Conservation (phyloP, 176 grass and related monocot species). For the Musa troglodytarum region DNA sequence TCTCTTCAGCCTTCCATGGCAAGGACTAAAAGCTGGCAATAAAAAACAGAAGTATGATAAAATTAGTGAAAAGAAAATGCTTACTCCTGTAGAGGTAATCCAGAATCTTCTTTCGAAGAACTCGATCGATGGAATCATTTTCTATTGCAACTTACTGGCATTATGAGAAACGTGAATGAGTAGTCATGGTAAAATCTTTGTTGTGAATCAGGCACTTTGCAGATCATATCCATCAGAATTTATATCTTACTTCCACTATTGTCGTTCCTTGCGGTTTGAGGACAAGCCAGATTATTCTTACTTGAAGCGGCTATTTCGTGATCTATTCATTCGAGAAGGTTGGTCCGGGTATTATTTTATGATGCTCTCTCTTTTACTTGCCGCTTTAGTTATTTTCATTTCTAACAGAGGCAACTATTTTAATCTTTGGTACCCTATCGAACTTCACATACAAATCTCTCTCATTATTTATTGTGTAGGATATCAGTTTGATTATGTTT, state of each 20-base stretch:
- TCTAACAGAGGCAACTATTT: background rate
- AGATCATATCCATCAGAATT: slow-evolving; percentile 69
- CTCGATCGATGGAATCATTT: background rate
- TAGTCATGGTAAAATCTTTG: background rate
- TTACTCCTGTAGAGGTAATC: slow-evolving; percentile 70
- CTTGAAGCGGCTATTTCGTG: slow-evolving; percentile 57
- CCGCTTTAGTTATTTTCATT: background rate
- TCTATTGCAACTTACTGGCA: background rate
- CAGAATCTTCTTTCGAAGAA: background rate
- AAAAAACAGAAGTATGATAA: slow-evolving; percentile 89
- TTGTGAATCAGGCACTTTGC: slow-evolving; percentile 45
- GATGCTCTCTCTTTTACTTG: background rate
- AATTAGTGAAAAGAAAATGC: slow-evolving; percentile 90
- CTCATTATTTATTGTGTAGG: slow-evolving; percentile 26
- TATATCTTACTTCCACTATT: slow-evolving; percentile 69
- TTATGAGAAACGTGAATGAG: background rate
- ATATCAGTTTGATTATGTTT: slow-evolving; percentile 69
- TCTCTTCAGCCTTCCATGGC: slow-evolving; percentile 57
- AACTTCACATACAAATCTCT: background rate
- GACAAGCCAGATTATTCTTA: slow-evolving; percentile 84
- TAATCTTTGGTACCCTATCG: background rate
- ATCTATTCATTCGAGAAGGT: slow-evolving; percentile 76
- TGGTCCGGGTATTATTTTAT: background rate
- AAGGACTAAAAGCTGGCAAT: slow-evolving; percentile 73
- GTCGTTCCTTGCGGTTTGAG: slow-evolving; percentile 69